Evolutionary conservation across 495 filamentous ascomycete species (phyloP).

Genomic region (Annulohypoxylon stygium): DNA sequence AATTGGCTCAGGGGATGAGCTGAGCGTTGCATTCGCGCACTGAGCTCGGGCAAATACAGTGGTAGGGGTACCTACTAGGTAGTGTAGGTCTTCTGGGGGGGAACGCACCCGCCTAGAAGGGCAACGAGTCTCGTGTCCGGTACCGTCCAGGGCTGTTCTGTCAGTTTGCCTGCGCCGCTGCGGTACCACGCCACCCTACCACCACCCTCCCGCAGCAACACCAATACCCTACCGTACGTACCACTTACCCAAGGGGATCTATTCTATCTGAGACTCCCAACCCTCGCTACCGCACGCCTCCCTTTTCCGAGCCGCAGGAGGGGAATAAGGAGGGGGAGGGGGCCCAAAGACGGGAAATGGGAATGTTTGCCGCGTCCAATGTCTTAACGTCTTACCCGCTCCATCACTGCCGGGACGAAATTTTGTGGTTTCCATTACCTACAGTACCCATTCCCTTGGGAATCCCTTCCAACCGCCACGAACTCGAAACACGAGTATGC

Average conservation of each 20-base stretch:
- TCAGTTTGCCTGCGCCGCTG: constrained; percentile 1
- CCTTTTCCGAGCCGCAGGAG: background rate
- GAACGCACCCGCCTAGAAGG: background rate
- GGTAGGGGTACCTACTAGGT: background rate
- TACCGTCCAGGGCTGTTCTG: background rate
- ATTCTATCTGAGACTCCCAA: background rate
- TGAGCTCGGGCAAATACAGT: constrained; percentile 2
- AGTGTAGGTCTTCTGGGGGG: too few relatives aligned
- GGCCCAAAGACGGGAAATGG: background rate
- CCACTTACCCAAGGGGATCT: too few relatives aligned
- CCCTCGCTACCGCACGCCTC: background rate
- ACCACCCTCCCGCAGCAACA: too few relatives aligned
- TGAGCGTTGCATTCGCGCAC: background rate
- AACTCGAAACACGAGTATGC: too few relatives aligned
- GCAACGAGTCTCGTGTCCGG: constrained; percentile 1
- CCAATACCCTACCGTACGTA: too few relatives aligned
- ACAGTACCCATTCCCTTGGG: background rate
- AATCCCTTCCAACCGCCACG: background rate
- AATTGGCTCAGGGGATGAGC: background rate
- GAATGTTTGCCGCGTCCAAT: background rate
- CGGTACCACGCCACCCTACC: background rate
- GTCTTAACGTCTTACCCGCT: background rate
- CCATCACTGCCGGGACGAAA: background rate
- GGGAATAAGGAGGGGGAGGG: background rate
- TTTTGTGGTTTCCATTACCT: background rate